phyloP scores from a whole-genome alignment of 257 asterid genomes.

The Pogostemon cablin region DNA sequence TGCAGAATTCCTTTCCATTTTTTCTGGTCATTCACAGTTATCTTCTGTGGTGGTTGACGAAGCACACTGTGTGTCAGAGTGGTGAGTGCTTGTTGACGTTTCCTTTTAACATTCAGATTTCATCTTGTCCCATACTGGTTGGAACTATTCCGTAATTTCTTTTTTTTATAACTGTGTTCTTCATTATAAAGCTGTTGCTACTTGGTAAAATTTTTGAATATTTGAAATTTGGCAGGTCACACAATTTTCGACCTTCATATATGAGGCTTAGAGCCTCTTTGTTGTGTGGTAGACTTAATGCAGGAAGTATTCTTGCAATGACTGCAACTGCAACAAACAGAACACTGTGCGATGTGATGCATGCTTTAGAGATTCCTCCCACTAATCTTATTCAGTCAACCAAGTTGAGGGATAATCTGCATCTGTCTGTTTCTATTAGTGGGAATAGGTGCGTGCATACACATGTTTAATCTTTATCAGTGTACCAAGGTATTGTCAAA shows the following conservation, averaged over 20 bases:
- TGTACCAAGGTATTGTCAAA: slow-evolving; percentile 23
- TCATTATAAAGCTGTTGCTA: background rate
- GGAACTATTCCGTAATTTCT: background rate
- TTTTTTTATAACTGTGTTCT: background rate
- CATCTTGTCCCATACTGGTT: background rate
- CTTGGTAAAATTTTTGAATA: background rate
- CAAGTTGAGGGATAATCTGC: slow-evolving; percentile 82
- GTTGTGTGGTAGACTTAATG: slow-evolving; percentile 65
- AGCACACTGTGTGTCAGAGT: slow-evolving; percentile 98
- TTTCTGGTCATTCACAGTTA: slow-evolving; percentile 51
- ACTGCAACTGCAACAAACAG: slow-evolving; percentile 91
- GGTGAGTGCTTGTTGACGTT: slow-evolving; percentile 57
- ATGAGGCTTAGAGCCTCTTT: slow-evolving; percentile 97
- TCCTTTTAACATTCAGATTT: slow-evolving; percentile 18
- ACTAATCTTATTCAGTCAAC: slow-evolving; percentile 66
- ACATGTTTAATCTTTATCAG: slow-evolving; percentile 15
- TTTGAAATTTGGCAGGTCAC: slow-evolving; percentile 74
- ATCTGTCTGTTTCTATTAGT: slow-evolving; percentile 74
- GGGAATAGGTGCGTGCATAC: slow-evolving; percentile 58
- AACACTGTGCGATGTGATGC: slow-evolving; percentile 77
- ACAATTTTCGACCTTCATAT: slow-evolving; percentile 97
- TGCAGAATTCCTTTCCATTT: slow-evolving; percentile 69
- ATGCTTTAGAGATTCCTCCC: slow-evolving; percentile 76
- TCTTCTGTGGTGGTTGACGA: slow-evolving; percentile 95
- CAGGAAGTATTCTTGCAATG: slow-evolving; percentile 95